Percentiles rank a stretch among this genome's conserved stretches.
Evolutionary conservation across 345 rosid species (phyloP).

Genomic region (Adansonia digitata): DNA sequence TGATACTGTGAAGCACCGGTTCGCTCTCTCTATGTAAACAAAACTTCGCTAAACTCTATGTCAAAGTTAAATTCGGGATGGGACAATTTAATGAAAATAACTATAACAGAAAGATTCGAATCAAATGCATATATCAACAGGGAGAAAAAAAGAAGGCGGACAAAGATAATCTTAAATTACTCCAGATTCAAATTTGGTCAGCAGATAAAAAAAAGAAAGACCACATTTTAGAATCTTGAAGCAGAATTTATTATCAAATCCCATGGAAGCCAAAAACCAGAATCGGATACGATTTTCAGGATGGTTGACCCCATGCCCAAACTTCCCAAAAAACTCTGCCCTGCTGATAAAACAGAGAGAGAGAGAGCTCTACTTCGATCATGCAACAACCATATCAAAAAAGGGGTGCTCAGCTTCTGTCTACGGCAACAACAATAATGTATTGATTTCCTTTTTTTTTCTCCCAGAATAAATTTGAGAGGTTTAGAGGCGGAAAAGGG

Average conservation of each 20-base stretch:
- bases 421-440: background rate
- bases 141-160: background rate
- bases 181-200: conserved; percentile 32
- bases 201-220: conserved; percentile 17
- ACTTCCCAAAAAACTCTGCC: background rate
- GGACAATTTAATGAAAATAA: conserved; percentile 6
- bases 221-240: conserved; percentile 25
- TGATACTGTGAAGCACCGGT: conserved; percentile 13
- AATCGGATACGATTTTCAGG: conserved; percentile 39
- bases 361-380: conserved; percentile 26
- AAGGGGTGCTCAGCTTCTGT: too few species aligned
- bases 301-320: conserved; percentile 28
- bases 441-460: background rate
- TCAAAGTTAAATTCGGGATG: background rate
- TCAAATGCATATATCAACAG: conserved; percentile 19
- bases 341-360: conserved; percentile 14
- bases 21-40: conserved; percentile 27
- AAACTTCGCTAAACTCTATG: background rate
- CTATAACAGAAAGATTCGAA: conserved; percentile 14
- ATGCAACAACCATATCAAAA: background rate
- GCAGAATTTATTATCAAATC: conserved; percentile 28
- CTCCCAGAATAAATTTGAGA: background rate
- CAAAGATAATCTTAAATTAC: background rate
- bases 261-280: conserved; percentile 36
- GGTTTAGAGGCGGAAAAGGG: background rate